Conservation (phyloP, 306 rosid genomes). For the barrel medic (Medicago truncatula) region MtrunA17r5.0-ANR NC_053044.1:27771001-27771500, state of each 20-base stretch:
- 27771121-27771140: not conserved
- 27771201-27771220: conserved; percentile 20
- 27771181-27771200: not conserved
- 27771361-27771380: no score
- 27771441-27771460: no score
- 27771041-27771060: conserved; percentile 19
- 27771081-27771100: not conserved
- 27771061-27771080: not conserved
- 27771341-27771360: no score
- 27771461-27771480: no score
- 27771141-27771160: not conserved
- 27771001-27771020: conserved; percentile 53
- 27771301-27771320: not conserved
- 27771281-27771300: not conserved
- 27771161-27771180: not conserved
- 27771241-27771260: not conserved
- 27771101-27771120: not conserved
- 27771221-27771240: conserved; percentile 7
- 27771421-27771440: no score
- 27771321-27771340: no score
- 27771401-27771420: no score
- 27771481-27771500: no score
- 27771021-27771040: conserved; percentile 55
- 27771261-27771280: not conserved
- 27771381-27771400: no score